Percentiles rank a stretch among this genome's conserved stretches.
These are phyloP conservation scores for Talaromyces albobiverticillius DNA, from an alignment of 2,329 filamentous ascomycete genomes.

Conservation along the genomic window DNA sequence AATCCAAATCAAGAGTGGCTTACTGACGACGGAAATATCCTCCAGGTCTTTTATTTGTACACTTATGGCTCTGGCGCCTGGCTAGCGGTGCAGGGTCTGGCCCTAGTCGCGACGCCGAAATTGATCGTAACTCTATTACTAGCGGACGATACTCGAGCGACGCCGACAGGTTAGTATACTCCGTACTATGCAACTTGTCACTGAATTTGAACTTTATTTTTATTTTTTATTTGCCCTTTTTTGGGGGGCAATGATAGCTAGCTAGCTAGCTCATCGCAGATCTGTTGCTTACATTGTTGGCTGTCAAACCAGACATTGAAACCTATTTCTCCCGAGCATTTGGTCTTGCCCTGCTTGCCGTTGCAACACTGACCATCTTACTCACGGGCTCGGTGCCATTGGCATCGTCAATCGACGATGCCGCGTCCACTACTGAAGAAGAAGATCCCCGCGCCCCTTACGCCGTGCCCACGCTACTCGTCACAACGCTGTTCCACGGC, in stretches of 20 bases:
- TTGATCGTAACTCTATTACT: conserved; percentile 60
- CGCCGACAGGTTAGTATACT: conserved; percentile 49
- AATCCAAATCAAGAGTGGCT: not conserved
- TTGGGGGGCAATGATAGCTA: too few species aligned
- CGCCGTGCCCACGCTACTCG: conserved; percentile 62
- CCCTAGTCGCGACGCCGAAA: conserved; percentile 59
- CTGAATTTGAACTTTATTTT: not conserved
- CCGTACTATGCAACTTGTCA: not conserved
- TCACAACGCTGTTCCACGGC: conserved; percentile 66
- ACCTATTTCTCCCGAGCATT: conserved; percentile 71
- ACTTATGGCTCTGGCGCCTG: conserved; percentile 44
- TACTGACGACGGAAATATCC: not conserved
- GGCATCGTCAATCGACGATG: conserved; percentile 44
- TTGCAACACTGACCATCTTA: conserved; percentile 63
- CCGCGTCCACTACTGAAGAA: conserved; percentile 40
- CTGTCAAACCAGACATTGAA: conserved; percentile 56
- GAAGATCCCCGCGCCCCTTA: conserved; percentile 56
- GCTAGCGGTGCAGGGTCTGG: conserved; percentile 45
- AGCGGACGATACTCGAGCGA: conserved; percentile 43
- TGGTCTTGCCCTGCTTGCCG: conserved; percentile 63
- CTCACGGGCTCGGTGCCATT: conserved; percentile 70
- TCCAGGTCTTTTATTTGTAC: conserved; percentile 45
- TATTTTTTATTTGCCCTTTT: too few species aligned
- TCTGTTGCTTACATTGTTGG: not conserved
- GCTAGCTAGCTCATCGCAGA: not conserved